Conservation (phyloP, 305 asterid species). For the Withania somnifera region DNA sequence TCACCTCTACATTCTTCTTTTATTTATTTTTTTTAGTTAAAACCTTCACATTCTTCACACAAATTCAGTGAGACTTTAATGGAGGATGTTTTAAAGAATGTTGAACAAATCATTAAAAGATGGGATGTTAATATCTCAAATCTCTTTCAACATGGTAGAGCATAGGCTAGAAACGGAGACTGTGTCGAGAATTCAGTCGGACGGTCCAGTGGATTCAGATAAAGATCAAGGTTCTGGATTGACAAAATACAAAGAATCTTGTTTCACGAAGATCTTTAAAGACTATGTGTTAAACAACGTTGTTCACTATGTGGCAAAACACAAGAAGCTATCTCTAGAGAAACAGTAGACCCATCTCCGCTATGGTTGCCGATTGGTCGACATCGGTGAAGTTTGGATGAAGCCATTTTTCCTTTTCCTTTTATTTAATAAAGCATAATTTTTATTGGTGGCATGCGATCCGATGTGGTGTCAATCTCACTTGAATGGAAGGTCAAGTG, state of each 20-base stretch:
- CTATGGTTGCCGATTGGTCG: no score
- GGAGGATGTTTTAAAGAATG: conserved; percentile 37
- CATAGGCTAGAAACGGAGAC: conserved; percentile 49
- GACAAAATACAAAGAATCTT: conserved; percentile 39
- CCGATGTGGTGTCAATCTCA: no score
- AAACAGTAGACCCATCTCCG: no score
- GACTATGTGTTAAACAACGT: conserved; percentile 32
- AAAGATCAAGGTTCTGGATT: conserved; percentile 36
- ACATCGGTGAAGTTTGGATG: no score
- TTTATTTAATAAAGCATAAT: no score
- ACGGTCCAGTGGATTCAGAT: conserved; percentile 30
- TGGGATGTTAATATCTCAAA: conserved; percentile 20
- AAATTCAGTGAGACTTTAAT: conserved; percentile 29
- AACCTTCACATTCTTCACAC: background rate
- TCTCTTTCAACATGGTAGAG: conserved; percentile 27
- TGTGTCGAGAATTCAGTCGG: conserved; percentile 23
- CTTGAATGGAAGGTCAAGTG: no score
- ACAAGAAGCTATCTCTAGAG: conserved; percentile 60
- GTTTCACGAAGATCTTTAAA: conserved; percentile 41
- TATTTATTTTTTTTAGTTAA: no score
- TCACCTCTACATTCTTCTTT: conserved; percentile 21
- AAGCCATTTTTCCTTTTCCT: no score
- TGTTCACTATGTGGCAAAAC: conserved; percentile 45
- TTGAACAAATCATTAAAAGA: conserved; percentile 24
- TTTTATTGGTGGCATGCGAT: no score